A percentile compares a stretch with the other conserved stretches of the same genome.
Evolutionary conservation across 331 rosid species (phyloP).

Genomic region (Erythrophleum ivorense): DNA sequence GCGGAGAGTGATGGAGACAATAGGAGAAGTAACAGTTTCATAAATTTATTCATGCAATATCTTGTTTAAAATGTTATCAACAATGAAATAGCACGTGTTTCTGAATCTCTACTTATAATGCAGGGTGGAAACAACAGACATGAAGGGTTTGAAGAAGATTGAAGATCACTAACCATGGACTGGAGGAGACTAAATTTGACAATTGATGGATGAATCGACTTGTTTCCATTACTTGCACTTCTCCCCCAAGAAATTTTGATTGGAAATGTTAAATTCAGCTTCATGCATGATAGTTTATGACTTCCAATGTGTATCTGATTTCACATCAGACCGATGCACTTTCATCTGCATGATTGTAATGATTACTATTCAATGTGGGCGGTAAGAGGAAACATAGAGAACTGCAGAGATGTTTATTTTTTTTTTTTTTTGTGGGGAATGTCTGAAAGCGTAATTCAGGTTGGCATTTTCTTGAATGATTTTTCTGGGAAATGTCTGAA

Average conservation of each 20-base stretch:
- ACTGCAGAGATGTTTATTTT: neutral
- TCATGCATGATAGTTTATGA: conserved; percentile 45
- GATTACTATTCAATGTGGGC: conserved; percentile 31
- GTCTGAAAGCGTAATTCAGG: conserved; percentile 15
- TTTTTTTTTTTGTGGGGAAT: conserved; percentile 23
- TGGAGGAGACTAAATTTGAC: conserved; percentile 34
- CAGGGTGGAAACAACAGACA: conserved; percentile 97
- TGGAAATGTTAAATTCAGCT: conserved; percentile 38
- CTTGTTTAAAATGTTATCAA: conserved; percentile 22
- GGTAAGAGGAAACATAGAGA: conserved; percentile 24
- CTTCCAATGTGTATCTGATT: conserved; percentile 41
- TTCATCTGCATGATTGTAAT: conserved; percentile 40
- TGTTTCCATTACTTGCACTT: conserved; percentile 18
- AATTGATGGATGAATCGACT: neutral
- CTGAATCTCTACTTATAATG: conserved; percentile 45
- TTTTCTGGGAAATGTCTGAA: too few relatives aligned
- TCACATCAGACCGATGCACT: conserved; percentile 30
- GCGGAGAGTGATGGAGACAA: neutral
- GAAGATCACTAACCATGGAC: conserved; percentile 74
- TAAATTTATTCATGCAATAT: neutral
- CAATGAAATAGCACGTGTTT: conserved; percentile 19
- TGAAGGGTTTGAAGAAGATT: conserved; percentile 98
- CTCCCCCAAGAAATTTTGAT: conserved; percentile 44
- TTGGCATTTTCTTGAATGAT: conserved; percentile 17
- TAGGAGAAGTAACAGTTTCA: neutral